Conservation (phyloP, 139 green algal species). For the Tetraselmis striata region DNA sequence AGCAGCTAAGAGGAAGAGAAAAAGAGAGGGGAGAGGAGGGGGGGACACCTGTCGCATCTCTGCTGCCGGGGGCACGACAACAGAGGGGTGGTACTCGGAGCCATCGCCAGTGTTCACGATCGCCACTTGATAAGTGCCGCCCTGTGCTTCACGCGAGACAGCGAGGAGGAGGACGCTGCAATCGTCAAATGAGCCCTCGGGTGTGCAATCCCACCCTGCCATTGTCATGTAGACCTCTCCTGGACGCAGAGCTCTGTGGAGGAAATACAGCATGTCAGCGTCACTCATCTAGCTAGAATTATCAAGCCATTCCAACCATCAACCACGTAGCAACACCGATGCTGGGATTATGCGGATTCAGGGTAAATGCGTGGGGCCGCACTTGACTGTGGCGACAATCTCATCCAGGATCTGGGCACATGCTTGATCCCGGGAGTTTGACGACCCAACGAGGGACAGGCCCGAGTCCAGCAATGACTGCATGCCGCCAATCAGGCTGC, state of each 20-base stretch:
- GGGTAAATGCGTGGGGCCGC: too few relatives aligned
- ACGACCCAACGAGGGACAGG: not conserved
- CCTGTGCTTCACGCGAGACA: not conserved
- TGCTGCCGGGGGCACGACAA: conserved; percentile 3
- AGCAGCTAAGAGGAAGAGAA: too few relatives aligned
- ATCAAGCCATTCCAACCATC: too few relatives aligned
- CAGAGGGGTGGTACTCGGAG: conserved; percentile 16
- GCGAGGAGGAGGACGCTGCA: not conserved
- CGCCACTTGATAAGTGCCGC: not conserved
- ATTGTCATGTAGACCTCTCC: not conserved
- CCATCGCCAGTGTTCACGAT: conserved; percentile 14
- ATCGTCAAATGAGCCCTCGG: not conserved
- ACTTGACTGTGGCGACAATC: not conserved
- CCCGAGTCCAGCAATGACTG: not conserved
- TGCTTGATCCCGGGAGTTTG: not conserved
- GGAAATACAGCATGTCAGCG: too few relatives aligned
- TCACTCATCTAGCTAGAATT: too few relatives aligned
- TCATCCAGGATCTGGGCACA: not conserved
- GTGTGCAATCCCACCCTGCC: not conserved
- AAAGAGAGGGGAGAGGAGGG: not conserved
- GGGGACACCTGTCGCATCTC: conserved; percentile 2
- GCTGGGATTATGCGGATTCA: too few relatives aligned
- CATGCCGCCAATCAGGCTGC: not conserved
- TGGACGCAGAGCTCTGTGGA: too few relatives aligned
- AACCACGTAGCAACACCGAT: too few relatives aligned